These are phyloP conservation scores for Roridomyces roridus DNA, from an alignment of 768 basidiomycete species.

Conservation along the genomic window DNA sequence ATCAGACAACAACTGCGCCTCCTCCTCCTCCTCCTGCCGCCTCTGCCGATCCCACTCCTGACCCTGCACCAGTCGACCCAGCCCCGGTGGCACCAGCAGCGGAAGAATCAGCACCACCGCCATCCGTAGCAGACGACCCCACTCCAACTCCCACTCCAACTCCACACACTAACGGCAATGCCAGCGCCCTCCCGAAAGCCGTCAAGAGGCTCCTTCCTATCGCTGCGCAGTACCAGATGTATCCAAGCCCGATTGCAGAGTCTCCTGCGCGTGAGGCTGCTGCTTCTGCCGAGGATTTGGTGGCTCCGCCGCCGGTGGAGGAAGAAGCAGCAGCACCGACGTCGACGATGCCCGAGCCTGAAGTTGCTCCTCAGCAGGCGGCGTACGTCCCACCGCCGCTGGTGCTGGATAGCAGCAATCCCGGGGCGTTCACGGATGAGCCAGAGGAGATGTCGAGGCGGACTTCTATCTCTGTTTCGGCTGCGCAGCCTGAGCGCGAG, in stretches of 20 bases:
- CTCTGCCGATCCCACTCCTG: conserved; percentile 17
- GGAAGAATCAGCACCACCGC: too few relatives aligned
- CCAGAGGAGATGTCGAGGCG: conserved; percentile 53
- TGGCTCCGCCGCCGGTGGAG: conserved; percentile 14
- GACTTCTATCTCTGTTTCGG: not conserved
- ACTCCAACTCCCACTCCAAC: conserved; percentile 20
- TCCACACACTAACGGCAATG: conserved; percentile 35
- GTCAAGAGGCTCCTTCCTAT: conserved; percentile 27
- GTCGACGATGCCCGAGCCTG: conserved; percentile 11
- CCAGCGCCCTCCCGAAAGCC: conserved; percentile 24
- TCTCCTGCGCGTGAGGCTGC: conserved; percentile 67
- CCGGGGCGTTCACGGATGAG: conserved; percentile 59
- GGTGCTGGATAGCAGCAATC: conserved; percentile 46
- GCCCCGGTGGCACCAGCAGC: too few relatives aligned
- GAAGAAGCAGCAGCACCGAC: conserved; percentile 16
- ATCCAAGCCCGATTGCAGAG: conserved; percentile 73
- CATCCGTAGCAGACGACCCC: conserved; percentile 22
- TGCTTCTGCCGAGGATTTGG: conserved; percentile 38
- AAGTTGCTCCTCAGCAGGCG: not conserved
- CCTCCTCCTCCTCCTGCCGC: too few relatives aligned
- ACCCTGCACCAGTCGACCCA: too few relatives aligned
- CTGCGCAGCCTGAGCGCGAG: conserved; percentile 6
- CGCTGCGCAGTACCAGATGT: conserved; percentile 28
- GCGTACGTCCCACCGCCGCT: conserved; percentile 45
- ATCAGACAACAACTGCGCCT: too few relatives aligned